phyloP scores from a whole-genome alignment of 345 rosid species.

The Eucalyptus pauciflora region DNA sequence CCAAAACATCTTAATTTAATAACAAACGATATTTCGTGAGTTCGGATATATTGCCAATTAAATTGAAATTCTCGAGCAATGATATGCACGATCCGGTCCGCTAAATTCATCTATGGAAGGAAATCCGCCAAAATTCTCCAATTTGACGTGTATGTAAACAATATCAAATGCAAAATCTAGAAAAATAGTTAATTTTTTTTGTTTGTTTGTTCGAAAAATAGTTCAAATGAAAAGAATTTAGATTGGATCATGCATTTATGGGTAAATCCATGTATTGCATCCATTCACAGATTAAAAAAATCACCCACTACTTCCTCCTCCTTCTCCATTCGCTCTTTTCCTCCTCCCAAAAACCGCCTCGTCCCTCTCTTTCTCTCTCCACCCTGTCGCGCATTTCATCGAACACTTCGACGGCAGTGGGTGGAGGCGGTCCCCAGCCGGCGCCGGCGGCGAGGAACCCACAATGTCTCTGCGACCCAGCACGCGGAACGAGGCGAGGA shows the following conservation, averaged over 20 bases:
- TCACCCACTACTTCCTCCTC: neutral
- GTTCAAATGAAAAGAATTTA: neutral
- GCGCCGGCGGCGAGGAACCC: neutral
- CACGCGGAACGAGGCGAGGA: conserved; percentile 51
- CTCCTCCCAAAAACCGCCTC: neutral
- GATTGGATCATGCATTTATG: neutral
- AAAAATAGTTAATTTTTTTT: neutral
- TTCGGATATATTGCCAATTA: accelerated
- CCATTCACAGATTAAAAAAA: neutral
- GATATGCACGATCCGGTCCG: neutral
- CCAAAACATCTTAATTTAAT: neutral
- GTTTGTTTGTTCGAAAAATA: neutral
- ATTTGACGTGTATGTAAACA: neutral
- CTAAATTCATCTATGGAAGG: neutral
- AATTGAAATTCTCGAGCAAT: neutral
- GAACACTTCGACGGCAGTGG: neutral
- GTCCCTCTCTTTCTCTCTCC: neutral
- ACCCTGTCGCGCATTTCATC: neutral
- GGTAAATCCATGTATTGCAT: neutral
- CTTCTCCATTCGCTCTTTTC: neutral
- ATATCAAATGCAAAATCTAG: neutral
- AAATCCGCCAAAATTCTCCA: neutral
- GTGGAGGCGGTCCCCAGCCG: neutral
- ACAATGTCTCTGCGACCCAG: conserved; percentile 53
- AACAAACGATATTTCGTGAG: neutral